Evolutionary conservation across 352 stramenopile species (phyloP).

Genomic region (Albugo laibachii): DNA sequence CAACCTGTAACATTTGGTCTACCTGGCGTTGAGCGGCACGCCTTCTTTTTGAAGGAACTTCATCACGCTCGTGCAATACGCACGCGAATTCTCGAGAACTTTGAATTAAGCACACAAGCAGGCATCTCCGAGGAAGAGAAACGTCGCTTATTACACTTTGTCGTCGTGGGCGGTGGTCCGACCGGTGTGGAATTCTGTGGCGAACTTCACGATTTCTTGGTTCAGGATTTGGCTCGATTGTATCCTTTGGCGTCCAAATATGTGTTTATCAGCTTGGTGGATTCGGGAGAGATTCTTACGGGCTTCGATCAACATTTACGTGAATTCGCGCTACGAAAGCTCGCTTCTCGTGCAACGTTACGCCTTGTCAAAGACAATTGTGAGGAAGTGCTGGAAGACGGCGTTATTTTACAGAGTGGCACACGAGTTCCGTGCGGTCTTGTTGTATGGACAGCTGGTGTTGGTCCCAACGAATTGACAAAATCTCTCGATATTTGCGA

Average conservation of each 20-base stretch:
- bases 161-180: constrained; percentile 93
- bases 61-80: constrained; percentile 82
- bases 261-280: constrained; percentile 38
- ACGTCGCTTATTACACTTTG: constrained; percentile 85
- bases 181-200: constrained; percentile 92
- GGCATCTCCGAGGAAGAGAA: constrained; percentile 72
- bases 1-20: constrained; percentile 91
- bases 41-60: constrained; percentile 96
- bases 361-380: constrained; percentile 67
- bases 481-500: constrained; percentile 46
- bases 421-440: constrained; percentile 34
- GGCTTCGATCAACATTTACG: constrained; percentile 51
- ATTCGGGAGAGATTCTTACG: constrained; percentile 51
- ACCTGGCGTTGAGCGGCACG: constrained; percentile 75
- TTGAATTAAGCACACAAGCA: constrained; percentile 86
- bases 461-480: constrained; percentile 61
- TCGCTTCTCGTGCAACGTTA: constrained; percentile 60
- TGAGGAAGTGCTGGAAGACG: constrained; percentile 34
- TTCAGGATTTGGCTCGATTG: constrained; percentile 77
- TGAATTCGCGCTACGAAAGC: constrained; percentile 50
- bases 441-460: constrained; percentile 59
- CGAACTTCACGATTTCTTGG: constrained; percentile 89
- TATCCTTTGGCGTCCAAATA: constrained; percentile 61
- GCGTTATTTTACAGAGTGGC: constrained; percentile 35
- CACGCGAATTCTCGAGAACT: constrained; percentile 76